Percentiles rank a stretch among this genome's conserved stretches.
phyloP scores from a whole-genome alignment of 805 yeast genomes.

The Sugiyamaella lignohabitans region DNA sequence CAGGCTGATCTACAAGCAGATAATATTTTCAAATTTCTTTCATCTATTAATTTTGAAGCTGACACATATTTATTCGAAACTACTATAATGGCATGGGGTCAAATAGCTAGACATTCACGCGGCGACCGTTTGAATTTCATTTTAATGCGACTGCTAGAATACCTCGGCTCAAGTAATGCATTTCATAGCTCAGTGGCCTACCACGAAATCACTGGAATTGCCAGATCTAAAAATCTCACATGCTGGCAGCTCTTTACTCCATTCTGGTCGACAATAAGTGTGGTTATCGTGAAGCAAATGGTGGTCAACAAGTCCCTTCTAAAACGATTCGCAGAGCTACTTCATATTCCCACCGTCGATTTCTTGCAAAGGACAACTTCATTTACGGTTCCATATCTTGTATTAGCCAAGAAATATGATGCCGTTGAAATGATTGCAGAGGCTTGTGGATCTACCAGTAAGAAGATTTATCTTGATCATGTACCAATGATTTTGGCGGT shows the following conservation, averaged over 20 bases:
- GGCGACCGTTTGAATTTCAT: slow-evolving; percentile 67
- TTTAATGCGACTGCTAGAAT: slow-evolving; percentile 57
- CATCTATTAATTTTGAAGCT: slow-evolving; percentile 9
- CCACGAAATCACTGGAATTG: slow-evolving; percentile 53
- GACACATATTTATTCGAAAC: slow-evolving; percentile 24
- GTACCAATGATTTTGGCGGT: slow-evolving; percentile 52
- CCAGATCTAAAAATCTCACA: slow-evolving; percentile 50
- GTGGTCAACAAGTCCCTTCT: slow-evolving; percentile 48
- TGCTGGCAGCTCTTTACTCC: slow-evolving; percentile 80
- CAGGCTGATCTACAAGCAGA: slow-evolving; percentile 3
- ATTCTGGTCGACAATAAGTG: slow-evolving; percentile 64
- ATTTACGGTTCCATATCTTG: slow-evolving; percentile 69
- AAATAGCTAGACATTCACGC: slow-evolving; percentile 51
- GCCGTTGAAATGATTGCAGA: slow-evolving; percentile 56
- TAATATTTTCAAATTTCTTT: slow-evolving; percentile 11
- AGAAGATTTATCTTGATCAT: slow-evolving; percentile 43
- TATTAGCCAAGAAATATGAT: slow-evolving; percentile 51
- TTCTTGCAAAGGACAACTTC: slow-evolving; percentile 65
- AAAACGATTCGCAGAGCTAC: slow-evolving; percentile 53
- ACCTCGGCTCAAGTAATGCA: slow-evolving; percentile 56
- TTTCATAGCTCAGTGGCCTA: slow-evolving; percentile 65
- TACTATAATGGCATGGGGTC: slow-evolving; percentile 47
- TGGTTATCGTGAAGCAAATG: slow-evolving; percentile 51
- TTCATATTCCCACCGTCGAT: slow-evolving; percentile 54
- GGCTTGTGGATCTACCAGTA: slow-evolving; percentile 39